These are phyloP conservation scores for Kodamaea fungicola DNA, from an alignment of 1,139 yeast species.

Conservation along the genomic window DNA sequence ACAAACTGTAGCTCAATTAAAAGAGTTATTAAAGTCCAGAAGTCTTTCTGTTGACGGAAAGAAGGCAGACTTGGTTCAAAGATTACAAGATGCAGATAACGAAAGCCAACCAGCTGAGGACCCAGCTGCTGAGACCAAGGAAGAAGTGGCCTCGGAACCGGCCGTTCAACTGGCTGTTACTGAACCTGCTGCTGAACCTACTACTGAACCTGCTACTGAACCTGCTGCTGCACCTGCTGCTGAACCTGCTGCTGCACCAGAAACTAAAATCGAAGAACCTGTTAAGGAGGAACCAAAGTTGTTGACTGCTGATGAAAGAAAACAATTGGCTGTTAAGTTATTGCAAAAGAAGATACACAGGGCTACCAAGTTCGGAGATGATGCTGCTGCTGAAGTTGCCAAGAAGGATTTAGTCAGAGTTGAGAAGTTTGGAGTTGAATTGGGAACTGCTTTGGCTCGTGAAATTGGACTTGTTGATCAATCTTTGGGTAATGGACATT, in stretches of 20 bases:
- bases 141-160: slow-evolving; percentile 4
- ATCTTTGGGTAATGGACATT: slow-evolving; percentile 19
- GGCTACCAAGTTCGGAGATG: slow-evolving; percentile 75
- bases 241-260: slow-evolving; percentile 9
- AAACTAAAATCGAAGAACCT: slow-evolving; percentile 11
- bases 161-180: slow-evolving; percentile 10
- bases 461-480: slow-evolving; percentile 57
- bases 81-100: slow-evolving; percentile 45
- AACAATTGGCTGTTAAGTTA: slow-evolving; percentile 64
- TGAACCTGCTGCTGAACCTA: slow-evolving; percentile 12
- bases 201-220: slow-evolving; percentile 10
- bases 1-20: slow-evolving; percentile 81
- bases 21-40: slow-evolving; percentile 66
- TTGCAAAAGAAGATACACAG: slow-evolving; percentile 66
- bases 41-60: slow-evolving; percentile 76
- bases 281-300: slow-evolving; percentile 33
- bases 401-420: slow-evolving; percentile 65
- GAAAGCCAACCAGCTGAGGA: slow-evolving; percentile 22
- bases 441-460: slow-evolving; percentile 62
- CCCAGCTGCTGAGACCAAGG: slow-evolving; percentile 6
- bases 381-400: slow-evolving; percentile 47
- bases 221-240: slow-evolving; percentile 10
- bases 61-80: slow-evolving; percentile 74
- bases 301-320: slow-evolving; percentile 65
- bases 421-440: slow-evolving; percentile 79